These are phyloP conservation scores for Rhodocollybia butyracea DNA, from an alignment of 768 basidiomycete species.

Conservation along the genomic window DNA sequence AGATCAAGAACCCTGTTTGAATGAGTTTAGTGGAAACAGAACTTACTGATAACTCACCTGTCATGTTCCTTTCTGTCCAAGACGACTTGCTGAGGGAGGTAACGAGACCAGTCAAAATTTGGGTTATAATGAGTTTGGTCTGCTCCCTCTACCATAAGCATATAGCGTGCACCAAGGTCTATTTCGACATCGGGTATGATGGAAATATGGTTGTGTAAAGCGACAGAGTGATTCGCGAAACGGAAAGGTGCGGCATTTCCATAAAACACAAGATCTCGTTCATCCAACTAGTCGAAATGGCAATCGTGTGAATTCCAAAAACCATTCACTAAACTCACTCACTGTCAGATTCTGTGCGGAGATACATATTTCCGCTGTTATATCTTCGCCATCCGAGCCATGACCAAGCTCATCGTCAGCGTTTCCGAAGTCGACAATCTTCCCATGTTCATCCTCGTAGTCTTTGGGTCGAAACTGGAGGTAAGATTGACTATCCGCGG, in stretches of 20 bases:
- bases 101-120: conserved; percentile 48
- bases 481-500: conserved; percentile 25
- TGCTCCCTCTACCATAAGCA: conserved; percentile 37
- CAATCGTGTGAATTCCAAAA: not conserved
- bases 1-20: conserved; percentile 28
- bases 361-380: conserved; percentile 31
- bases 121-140: conserved; percentile 38
- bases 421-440: not conserved
- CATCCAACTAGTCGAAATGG: no score
- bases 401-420: not conserved
- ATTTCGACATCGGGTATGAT: conserved; percentile 29
- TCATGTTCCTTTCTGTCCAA: conserved; percentile 35
- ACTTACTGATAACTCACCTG: conserved; percentile 8
- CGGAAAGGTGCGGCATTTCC: conserved; percentile 43
- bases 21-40: not conserved
- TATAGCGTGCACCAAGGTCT: conserved; percentile 35
- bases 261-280: conserved; percentile 36
- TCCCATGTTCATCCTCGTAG: conserved; percentile 18
- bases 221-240: conserved; percentile 25
- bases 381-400: conserved; percentile 16
- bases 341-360: conserved; percentile 39
- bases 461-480: conserved; percentile 27
- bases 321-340: conserved; percentile 7
- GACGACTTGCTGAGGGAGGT: conserved; percentile 39
- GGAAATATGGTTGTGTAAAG: not conserved